Conservation (phyloP, 2,329 filamentous ascomycete species). For the Apiospora aurea region DNA sequence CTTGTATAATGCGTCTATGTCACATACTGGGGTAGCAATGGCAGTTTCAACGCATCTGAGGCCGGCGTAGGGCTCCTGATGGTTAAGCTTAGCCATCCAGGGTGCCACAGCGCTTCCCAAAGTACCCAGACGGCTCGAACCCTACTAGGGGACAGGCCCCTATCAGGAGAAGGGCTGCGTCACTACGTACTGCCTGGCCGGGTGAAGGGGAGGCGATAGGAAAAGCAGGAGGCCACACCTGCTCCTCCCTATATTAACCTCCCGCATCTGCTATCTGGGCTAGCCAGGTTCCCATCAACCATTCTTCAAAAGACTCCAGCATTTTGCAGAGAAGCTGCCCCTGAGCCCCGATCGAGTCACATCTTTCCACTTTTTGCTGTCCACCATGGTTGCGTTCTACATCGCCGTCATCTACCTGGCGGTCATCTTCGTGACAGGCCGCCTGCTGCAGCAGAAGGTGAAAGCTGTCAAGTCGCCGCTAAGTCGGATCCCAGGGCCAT, state of each 20-base stretch:
- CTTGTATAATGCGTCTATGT: no score
- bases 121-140: background rate
- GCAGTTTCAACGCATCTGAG: no score
- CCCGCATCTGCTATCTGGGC: background rate
- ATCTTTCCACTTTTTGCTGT: background rate
- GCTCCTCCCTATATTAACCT: background rate
- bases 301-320: background rate
- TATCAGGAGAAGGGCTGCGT: no score
- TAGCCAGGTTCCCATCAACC: background rate
- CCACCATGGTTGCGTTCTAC: background rate
- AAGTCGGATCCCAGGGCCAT: constrained; percentile 29
- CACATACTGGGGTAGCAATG: no score
- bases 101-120: background rate
- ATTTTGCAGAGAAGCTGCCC: no score
- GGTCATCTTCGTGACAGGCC: background rate
- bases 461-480: constrained; percentile 27
- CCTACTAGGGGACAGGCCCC: background rate
- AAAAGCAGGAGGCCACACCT: background rate
- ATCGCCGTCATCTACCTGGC: background rate
- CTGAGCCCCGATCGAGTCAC: background rate
- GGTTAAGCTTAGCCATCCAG: background rate
- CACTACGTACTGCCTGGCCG: background rate
- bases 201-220: background rate
- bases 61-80: no score
- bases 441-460: background rate